Percentiles rank a stretch among this genome's conserved stretches.
These are phyloP conservation scores for Citrus glauca DNA, from an alignment of 345 rosid genomes.

Conservation along the genomic window DNA sequence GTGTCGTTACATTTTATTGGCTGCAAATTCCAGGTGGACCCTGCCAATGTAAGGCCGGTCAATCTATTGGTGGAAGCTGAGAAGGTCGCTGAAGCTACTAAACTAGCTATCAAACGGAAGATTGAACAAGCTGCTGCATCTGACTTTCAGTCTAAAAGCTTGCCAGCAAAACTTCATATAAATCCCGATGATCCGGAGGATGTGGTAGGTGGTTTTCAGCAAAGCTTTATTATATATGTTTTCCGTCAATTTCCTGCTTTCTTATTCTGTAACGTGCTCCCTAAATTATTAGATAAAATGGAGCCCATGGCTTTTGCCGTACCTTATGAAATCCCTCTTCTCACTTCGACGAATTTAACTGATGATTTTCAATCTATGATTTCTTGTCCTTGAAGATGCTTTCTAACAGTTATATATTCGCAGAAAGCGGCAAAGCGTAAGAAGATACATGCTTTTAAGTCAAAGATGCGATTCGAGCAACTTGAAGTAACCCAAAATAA, in stretches of 20 bases:
- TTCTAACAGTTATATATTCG: neutral
- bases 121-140: conserved; percentile 84
- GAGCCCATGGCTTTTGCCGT: neutral
- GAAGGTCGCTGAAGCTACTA: conserved; percentile 88
- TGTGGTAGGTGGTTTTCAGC: conserved; percentile 49
- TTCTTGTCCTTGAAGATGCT: neutral
- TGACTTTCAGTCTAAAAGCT: conserved; percentile 69
- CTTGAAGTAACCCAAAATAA: conserved; percentile 90
- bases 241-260: neutral
- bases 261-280: neutral
- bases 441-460: conserved; percentile 97
- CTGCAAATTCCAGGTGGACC: conserved; percentile 66
- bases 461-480: conserved; percentile 81
- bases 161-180: conserved; percentile 87
- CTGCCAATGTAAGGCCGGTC: conserved; percentile 72
- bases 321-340: neutral
- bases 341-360: neutral
- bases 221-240: neutral
- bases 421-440: conserved; percentile 91
- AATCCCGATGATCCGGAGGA: conserved; percentile 93
- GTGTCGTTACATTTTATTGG: neutral
- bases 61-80: conserved; percentile 89
- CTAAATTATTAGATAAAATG: neutral
- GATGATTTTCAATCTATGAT: neutral
- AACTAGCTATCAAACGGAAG: conserved; percentile 87